Evolutionary conservation across 805 yeast genomes (phyloP).

Genomic region (Sugiyamaella qingdaonensis): DNA sequence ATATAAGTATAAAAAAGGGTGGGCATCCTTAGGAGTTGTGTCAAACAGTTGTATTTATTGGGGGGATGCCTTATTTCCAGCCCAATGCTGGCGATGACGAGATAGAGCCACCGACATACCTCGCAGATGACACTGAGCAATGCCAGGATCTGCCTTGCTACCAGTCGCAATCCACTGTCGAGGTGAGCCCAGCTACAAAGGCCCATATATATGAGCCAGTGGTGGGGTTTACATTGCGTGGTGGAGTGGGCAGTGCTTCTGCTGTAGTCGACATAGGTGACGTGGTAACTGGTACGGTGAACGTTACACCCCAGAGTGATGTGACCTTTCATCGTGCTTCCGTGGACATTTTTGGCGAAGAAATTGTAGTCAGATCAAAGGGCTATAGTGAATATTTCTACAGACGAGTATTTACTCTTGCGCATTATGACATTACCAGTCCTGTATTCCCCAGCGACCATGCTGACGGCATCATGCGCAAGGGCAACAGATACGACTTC

Average conservation of each 20-base stretch:
- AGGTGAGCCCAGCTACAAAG: not conserved
- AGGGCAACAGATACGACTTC: constrained; percentile 17
- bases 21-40: not conserved
- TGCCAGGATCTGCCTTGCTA: constrained; percentile 5
- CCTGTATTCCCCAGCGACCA: constrained; percentile 13
- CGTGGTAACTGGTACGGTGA: constrained; percentile 14
- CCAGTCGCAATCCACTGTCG: not conserved
- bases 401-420: constrained; percentile 6
- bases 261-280: constrained; percentile 11
- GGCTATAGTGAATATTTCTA: constrained; percentile 3
- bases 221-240: not conserved
- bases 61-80: not conserved
- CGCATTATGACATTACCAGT: constrained; percentile 5
- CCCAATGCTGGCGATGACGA: not conserved
- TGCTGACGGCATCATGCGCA: not conserved
- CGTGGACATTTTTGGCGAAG: constrained; percentile 14
- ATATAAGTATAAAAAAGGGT: not conserved
- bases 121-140: not conserved
- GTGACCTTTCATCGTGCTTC: constrained; percentile 1
- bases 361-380: constrained; percentile 8
- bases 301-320: constrained; percentile 11
- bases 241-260: not conserved
- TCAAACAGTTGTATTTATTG: not conserved
- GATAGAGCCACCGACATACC: not conserved
- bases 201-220: constrained; percentile 1